phyloP scores from a whole-genome alignment of 176 grass and related monocot species.

The Paspalum vaginatum region DNA sequence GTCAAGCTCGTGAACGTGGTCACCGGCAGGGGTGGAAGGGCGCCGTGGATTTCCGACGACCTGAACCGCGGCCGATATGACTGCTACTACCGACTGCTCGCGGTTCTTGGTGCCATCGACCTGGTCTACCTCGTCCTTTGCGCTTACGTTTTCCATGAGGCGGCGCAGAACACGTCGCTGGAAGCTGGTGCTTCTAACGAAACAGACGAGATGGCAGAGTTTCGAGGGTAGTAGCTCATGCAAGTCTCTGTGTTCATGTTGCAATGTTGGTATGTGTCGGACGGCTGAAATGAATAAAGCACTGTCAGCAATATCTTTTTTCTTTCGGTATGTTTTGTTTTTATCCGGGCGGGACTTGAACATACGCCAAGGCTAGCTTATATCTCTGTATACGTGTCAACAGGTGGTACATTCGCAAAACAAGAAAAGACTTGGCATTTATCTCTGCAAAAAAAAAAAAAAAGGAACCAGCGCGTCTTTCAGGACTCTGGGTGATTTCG shows the following conservation, averaged over 20 bases:
- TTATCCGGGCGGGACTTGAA: too few species aligned
- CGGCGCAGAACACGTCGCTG: constrained; percentile 3
- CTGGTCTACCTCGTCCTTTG: constrained; percentile 40
- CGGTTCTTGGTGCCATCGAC: constrained; percentile 3
- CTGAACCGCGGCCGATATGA: constrained; percentile 40
- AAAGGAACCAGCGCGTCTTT: not conserved
- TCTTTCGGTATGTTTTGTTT: too few species aligned
- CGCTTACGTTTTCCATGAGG: constrained; percentile 28
- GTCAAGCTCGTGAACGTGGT: constrained; percentile 27
- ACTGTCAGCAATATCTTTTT: too few species aligned
- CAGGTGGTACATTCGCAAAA: too few species aligned
- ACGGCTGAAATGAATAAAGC: too few species aligned
- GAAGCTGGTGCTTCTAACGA: not conserved
- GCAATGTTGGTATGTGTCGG: too few species aligned
- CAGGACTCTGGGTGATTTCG: too few species aligned
- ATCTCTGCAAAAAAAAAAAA: too few species aligned
- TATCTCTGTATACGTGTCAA: too few species aligned
- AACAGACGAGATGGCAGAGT: not conserved
- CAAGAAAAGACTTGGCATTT: too few species aligned
- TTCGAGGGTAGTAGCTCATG: not conserved
- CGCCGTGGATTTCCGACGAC: constrained; percentile 35
- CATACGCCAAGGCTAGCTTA: too few species aligned
- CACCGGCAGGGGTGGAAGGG: not conserved
- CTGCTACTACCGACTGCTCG: constrained; percentile 40
- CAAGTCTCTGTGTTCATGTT: too few species aligned